A percentile compares a stretch with the other conserved stretches of the same genome.
These are phyloP conservation scores for Nicotiana rustica DNA, from an alignment of 305 asterid species.

Conservation along the genomic window DNA sequence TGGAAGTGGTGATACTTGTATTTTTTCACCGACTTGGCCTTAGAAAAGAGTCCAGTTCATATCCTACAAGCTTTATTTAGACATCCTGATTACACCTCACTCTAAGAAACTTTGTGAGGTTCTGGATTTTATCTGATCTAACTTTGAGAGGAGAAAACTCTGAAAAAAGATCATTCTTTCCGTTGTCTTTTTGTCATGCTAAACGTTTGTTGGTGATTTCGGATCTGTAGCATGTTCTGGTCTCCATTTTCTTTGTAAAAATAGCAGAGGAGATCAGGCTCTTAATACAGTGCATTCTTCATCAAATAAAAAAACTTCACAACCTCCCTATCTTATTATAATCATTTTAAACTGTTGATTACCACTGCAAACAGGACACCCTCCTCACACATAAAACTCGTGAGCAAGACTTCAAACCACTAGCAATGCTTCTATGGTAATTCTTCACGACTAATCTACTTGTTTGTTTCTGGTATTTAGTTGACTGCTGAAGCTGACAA, in stretches of 20 bases:
- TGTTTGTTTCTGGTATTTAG: conserved; percentile 53
- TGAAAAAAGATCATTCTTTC: neutral
- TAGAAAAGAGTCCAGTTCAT: conserved; percentile 15
- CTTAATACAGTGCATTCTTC: conserved; percentile 15
- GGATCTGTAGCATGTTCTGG: conserved; percentile 27
- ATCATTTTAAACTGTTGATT: neutral
- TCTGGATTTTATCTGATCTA: neutral
- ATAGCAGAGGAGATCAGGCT: conserved; percentile 19
- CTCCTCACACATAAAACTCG: neutral
- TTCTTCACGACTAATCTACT: conserved; percentile 36
- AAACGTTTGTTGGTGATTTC: conserved; percentile 26
- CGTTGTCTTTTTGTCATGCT: conserved; percentile 24
- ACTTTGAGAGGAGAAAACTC: conserved; percentile 16
- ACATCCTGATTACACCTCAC: neutral
- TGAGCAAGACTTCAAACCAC: conserved; percentile 13
- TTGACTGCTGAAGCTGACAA: conserved; percentile 53
- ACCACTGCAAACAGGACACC: conserved; percentile 19
- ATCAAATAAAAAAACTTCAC: neutral
- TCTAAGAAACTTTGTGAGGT: neutral
- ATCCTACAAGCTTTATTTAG: neutral
- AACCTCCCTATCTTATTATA: conserved; percentile 10
- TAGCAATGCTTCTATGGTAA: conserved; percentile 20
- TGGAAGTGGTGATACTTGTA: neutral
- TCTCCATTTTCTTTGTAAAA: conserved; percentile 25
- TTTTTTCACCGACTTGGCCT: neutral